These are phyloP conservation scores for Boletus rufocinnamomeus DNA, from an alignment of 768 basidiomycete species.

Conservation along the genomic window DNA sequence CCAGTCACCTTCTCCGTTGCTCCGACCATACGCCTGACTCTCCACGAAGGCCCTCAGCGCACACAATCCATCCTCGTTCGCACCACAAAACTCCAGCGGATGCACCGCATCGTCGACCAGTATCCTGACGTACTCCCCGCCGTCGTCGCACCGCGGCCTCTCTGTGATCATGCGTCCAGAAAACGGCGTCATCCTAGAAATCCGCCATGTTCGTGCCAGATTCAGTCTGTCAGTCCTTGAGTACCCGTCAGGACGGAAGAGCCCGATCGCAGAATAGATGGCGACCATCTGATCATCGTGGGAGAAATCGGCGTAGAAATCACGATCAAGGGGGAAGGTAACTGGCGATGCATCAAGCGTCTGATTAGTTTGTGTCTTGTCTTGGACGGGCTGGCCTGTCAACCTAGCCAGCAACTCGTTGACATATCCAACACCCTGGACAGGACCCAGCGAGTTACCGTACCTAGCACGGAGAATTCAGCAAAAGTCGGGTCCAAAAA, in stretches of 20 bases:
- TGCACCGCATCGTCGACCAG: constrained; percentile 76
- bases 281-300: constrained; percentile 88
- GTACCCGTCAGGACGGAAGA: constrained; percentile 41
- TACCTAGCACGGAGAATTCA: constrained; percentile 45
- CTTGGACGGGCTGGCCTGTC: constrained; percentile 59
- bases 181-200: constrained; percentile 71
- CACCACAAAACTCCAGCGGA: constrained; percentile 61
- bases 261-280: constrained; percentile 65
- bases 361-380: constrained; percentile 74
- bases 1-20: constrained; percentile 72
- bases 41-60: constrained; percentile 62
- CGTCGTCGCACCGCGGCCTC: constrained; percentile 49
- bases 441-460: constrained; percentile 66
- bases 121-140: constrained; percentile 61
- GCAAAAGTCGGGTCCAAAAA: not conserved
- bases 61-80: constrained; percentile 58
- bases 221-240: constrained; percentile 24
- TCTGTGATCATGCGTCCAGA: constrained; percentile 74
- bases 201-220: constrained; percentile 48
- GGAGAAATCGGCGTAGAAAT: constrained; percentile 78
- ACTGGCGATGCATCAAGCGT: constrained; percentile 65
- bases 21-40: constrained; percentile 69
- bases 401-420: constrained; percentile 89
- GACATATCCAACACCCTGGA: constrained; percentile 85
- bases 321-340: constrained; percentile 74